Base-by-base conservation (phyloP, 495 filamentous ascomycete species). In the Recurvomyces mirabilis region DNA sequence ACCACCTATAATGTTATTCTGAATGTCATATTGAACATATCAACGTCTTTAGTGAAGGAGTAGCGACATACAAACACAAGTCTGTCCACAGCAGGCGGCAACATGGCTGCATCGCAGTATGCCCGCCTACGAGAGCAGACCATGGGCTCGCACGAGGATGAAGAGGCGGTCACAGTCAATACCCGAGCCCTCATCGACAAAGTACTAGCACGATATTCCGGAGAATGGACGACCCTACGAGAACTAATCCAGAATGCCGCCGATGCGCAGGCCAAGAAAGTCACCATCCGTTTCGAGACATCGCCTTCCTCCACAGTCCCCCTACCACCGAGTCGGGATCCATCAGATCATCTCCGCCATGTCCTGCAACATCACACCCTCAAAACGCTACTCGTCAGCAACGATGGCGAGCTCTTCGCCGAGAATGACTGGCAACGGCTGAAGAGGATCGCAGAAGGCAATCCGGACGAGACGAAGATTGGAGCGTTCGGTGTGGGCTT, bases 401-500 rank as follows among this genome's bases (percentile, higher is more conserved):
- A 99, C 46, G 75, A 99, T 60, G 93, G 93, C 25, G 69, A 82
- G 41, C 69, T 79, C 1, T 99, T 99, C 52, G 77, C 74, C 25
- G 74, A 78, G 39, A 86, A 82, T 14, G 93, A 99, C 63, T 99
- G 93, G 93, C 74, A 75, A 32, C 73, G 93, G 43, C 58, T 99
- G 55, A 96, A 96, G 68, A 79, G 87, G 42, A 99, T 99, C 51
- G 93, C 93, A 12, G 89, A 96, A 63, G 93, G 93, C 11, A 99
- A 99, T 57, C 93, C 93, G 0, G 89, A 96, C 60, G 93, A 96
- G 62, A 93, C 86, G 3, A 96, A 99, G 67, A 96, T 99, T 54
- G 93, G 93, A 15, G 93, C 93, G 4, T 99, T 96, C 60, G 93
- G 93, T 35, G 93, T 99, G 28, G 93, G 93, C 2, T 96, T 99